phyloP scores from a whole-genome alignment of 2,329 filamentous ascomycete species.

The Colletotrichum musicola region DNA sequence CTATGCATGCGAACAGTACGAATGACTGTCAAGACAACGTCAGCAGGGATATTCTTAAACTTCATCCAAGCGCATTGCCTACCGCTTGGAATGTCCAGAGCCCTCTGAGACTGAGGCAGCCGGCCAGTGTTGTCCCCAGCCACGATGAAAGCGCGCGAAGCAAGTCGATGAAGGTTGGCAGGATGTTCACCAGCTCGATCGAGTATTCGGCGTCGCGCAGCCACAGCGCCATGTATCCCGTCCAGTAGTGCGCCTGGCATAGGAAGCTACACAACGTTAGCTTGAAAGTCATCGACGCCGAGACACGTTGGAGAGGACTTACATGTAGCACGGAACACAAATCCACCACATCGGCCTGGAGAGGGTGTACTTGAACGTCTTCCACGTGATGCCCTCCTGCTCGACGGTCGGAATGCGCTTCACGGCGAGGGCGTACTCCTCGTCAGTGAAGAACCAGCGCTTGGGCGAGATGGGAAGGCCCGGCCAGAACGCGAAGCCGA shows the following conservation, averaged over 20 bases:
- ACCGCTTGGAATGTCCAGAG: slow-evolving; percentile 46
- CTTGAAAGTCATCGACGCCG: fast-evolving
- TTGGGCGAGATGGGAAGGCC: slow-evolving; percentile 47
- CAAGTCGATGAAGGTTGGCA: slow-evolving; percentile 44
- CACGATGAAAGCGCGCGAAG: slow-evolving; percentile 45
- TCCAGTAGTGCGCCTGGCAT: slow-evolving; percentile 43
- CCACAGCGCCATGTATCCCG: slow-evolving; percentile 41
- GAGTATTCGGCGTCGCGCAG: slow-evolving; percentile 36
- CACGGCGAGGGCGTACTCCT: slow-evolving; percentile 44
- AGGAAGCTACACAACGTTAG: slow-evolving; percentile 36
- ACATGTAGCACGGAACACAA: slow-evolving; percentile 42
- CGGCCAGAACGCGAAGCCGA: slow-evolving; percentile 50
- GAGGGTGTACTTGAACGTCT: slow-evolving; percentile 42
- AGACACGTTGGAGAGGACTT: background rate
- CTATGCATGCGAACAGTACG: slow-evolving; percentile 45
- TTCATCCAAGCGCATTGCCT: background rate
- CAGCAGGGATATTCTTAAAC: background rate
- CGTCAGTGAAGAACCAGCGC: slow-evolving; percentile 45
- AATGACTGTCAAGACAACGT: slow-evolving; percentile 20
- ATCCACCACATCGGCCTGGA: slow-evolving; percentile 43
- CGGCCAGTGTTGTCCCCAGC: slow-evolving; percentile 46
- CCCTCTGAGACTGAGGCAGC: slow-evolving; percentile 45
- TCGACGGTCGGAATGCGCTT: slow-evolving; percentile 44
- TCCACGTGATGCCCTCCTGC: slow-evolving; percentile 42
- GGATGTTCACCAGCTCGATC: slow-evolving; percentile 37